Base-by-base conservation (phyloP, 2,329 filamentous ascomycete species). In the Chrysoporthe cubensis region DNA sequence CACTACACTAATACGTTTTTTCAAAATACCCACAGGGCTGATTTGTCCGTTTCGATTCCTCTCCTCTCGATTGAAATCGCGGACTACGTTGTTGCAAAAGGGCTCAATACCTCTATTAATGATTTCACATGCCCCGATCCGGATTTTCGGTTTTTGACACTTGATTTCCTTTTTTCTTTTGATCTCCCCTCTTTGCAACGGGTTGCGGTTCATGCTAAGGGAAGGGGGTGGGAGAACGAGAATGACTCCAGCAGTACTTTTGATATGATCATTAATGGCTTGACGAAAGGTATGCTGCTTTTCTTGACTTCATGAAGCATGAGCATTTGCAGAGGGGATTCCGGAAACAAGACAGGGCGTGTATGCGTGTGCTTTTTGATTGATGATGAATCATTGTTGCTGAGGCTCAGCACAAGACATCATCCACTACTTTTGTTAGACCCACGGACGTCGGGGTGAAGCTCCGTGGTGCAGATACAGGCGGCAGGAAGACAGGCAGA, bases 1-100 rank as follows among this genome's bases (percentile, higher is more conserved):
- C 43, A 62, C 42, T 68, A 64, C 43, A 62, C 42, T 68, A 64
- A 68, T 68, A 32, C 48, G n/a, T 65, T 46, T 57, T 62, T 62
- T 50, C 59, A 14, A 48, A 43, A 61, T 48, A 61, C 43, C 42
- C 21, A 48, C 21, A 21, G 58, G 43, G 9, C 43, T 46, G 4
- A 9, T 37, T 8, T 32, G 58, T 48, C 34, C 34, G 13, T 57
- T 57, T 57, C 54, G 2, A 57, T 18, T 37, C 34, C 52, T 40
- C 32, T 5, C 54, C 32, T 57, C n/a, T 40, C 5, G 52, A 14
- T 34, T 32, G 11, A 37, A 32, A 21, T 56, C 18, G 4, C 21
- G 52, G 52, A 37, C 26, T 56, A 4, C 14, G 9, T 32, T 21
- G 32, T 57, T n/a, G 54, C 32, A 6, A 57, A 18, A 57, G 34